Conservation (phyloP, 768 basidiomycete species). For the Atractiella rhizophila region DNA sequence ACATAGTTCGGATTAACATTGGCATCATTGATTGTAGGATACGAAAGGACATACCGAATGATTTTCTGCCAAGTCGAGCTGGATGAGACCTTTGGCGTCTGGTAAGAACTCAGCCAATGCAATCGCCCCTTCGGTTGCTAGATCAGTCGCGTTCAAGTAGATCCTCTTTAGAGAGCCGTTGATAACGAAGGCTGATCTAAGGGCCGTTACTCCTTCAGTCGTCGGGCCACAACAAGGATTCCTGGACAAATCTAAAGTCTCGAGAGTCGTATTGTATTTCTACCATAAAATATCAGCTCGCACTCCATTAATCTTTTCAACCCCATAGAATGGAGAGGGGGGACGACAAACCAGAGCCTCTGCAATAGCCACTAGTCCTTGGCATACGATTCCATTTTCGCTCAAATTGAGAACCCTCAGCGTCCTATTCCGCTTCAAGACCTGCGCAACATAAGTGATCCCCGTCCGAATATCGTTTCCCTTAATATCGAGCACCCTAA, state of each 20-base stretch:
- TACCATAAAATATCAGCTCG: constrained; percentile 19
- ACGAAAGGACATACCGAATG: not conserved
- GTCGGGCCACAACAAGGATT: constrained; percentile 81
- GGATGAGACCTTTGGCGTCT: constrained; percentile 58
- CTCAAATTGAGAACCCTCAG: constrained; percentile 78
- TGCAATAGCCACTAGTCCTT: constrained; percentile 51
- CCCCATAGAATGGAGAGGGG: not conserved
- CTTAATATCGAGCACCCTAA: constrained; percentile 70
- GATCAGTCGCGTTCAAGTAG: constrained; percentile 59
- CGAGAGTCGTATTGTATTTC: constrained; percentile 85
- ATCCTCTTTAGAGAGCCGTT: constrained; percentile 76
- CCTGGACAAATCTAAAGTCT: constrained; percentile 74
- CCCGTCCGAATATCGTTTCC: constrained; percentile 84
- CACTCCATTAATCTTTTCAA: constrained; percentile 11
- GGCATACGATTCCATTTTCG: constrained; percentile 75
- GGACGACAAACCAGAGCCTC: constrained; percentile 50
- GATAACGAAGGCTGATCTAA: constrained; percentile 76
- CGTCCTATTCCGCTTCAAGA: constrained; percentile 82
- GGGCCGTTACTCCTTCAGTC: constrained; percentile 62
- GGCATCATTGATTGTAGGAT: constrained; percentile 26
- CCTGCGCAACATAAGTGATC: constrained; percentile 73
- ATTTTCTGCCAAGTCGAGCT: constrained; percentile 38
- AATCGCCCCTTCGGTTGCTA: constrained; percentile 66
- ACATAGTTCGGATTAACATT: no score
- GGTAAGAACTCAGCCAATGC: constrained; percentile 89